Base-by-base conservation (phyloP, 768 basidiomycete species). In the Strobilomyces confusus region DNA sequence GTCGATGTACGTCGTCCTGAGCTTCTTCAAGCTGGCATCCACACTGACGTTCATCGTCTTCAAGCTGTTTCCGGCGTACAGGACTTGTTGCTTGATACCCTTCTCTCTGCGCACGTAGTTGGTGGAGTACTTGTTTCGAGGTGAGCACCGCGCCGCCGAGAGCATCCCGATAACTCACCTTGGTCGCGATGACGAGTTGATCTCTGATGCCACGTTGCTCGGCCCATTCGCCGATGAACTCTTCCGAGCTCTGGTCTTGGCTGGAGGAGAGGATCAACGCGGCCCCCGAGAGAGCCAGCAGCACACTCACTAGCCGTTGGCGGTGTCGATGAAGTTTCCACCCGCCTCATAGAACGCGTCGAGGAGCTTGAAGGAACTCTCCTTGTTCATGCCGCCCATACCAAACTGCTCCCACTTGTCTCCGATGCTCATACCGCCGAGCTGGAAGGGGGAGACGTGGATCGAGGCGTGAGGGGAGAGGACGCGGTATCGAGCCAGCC, bases 1-100 rank as follows among this genome's bases (percentile, higher is more conserved):
- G 55, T 82, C 81, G 61, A 82, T 75, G 55, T 79, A 86, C 14
- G 75, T 68, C 0, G 82, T 85, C 37, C 80, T 70, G 17, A 87
- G 72, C 58, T 81, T 83, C 51, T 67, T 70, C 47, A 78, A 68
- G 29, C 66, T 69, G 2, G 63, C 65, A 2, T 68, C 66, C 4
- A 74, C 63, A 6, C 61, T 62, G 50, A 71, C 12, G n/a, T 56
- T 49, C 61, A 78, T 58, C 1, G 58, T 63, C 51, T 75, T 75
- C 43, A 64, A 53, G 50, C 59, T 58, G 59, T 79, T 79, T 17
- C 77, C 77, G 9, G 44, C 46, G 47, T 68, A 73, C 32, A 70
- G 68, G 13, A 63, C 55, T 19, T 63, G 52, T 30, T 64, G 63
- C 7, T 56, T 52, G 25, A 67, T 56, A 12, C 43, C 25, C 1